phyloP scores from a whole-genome alignment of 1,139 yeast genomes.

The Debaryomyces sp. region DNA sequence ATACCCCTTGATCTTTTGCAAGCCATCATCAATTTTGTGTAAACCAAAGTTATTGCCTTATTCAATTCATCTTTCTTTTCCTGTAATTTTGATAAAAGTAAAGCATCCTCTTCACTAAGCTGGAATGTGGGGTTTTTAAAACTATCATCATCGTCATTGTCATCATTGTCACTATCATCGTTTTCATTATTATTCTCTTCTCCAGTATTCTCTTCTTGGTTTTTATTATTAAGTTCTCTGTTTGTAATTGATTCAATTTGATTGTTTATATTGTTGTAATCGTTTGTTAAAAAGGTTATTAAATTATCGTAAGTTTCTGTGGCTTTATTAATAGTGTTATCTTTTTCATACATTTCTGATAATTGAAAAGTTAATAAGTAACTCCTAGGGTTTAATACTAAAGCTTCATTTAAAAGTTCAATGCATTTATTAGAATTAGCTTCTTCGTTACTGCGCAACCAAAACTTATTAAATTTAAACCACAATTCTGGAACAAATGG shows the following conservation, averaged over 20 bases:
- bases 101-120: conserved; percentile 31
- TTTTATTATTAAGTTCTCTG: conserved; percentile 14
- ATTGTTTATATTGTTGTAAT: conserved; percentile 23
- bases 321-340: conserved; percentile 55
- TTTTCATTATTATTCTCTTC: conserved; percentile 11
- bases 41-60: conserved; percentile 51
- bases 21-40: conserved; percentile 61
- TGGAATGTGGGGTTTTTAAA: conserved; percentile 15
- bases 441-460: conserved; percentile 35
- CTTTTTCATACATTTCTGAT: conserved; percentile 71
- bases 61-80: conserved; percentile 24
- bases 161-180: conserved; percentile 19
- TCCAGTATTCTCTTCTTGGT: conserved; percentile 8
- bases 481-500: conserved; percentile 83
- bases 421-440: conserved; percentile 34
- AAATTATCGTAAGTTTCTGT: conserved; percentile 53
- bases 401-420: conserved; percentile 56
- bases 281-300: conserved; percentile 41
- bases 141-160: conserved; percentile 17
- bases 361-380: conserved; percentile 66
- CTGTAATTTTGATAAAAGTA: conserved; percentile 26
- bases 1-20: conserved; percentile 66
- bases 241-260: conserved; percentile 18
- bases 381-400: conserved; percentile 71
- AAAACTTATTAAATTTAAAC: conserved; percentile 61